Evolutionary conservation across 2,329 filamentous ascomycete species (phyloP).

Genomic region (Decorospora gaudefroyi): DNA sequence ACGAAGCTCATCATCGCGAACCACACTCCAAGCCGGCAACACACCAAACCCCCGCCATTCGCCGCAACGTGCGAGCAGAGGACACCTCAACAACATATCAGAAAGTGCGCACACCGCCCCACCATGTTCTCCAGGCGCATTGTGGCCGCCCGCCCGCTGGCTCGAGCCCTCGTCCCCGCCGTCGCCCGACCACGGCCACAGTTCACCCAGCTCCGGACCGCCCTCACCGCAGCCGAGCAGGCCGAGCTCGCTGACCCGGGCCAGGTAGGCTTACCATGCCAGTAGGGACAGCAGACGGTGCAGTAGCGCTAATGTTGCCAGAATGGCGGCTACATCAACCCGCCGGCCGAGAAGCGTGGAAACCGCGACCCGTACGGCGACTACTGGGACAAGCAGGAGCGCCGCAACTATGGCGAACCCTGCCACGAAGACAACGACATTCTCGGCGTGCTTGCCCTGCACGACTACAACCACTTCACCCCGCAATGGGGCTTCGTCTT

Average conservation of each 20-base stretch:
- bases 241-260: conserved; percentile 60
- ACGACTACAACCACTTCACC: conserved; percentile 84
- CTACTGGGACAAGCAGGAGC: conserved; percentile 98
- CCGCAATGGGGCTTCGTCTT: conserved; percentile 71
- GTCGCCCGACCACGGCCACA: conserved; percentile 35
- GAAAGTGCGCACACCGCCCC: conserved; percentile 49
- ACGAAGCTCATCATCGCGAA: conserved; percentile 42
- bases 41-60: conserved; percentile 22
- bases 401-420: conserved; percentile 94
- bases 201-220: conserved; percentile 47
- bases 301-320: conserved; percentile 48
- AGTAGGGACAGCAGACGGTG: not conserved
- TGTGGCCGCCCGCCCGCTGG: conserved; percentile 49
- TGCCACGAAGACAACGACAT: conserved; percentile 96
- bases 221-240: conserved; percentile 40
- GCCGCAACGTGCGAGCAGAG: conserved; percentile 39
- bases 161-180: conserved; percentile 42
- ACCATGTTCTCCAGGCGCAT: conserved; percentile 53
- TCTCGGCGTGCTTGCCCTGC: conserved; percentile 83
- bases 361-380: conserved; percentile 89
- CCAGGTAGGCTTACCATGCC: conserved; percentile 60
- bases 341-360: conserved; percentile 79
- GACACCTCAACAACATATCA: conserved; percentile 18
- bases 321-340: conserved; percentile 86
- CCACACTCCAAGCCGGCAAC: conserved; percentile 28